These are phyloP conservation scores for Sambucus nigra DNA, from an alignment of 129 eudicot genomes.

Conservation along the genomic window DNA sequence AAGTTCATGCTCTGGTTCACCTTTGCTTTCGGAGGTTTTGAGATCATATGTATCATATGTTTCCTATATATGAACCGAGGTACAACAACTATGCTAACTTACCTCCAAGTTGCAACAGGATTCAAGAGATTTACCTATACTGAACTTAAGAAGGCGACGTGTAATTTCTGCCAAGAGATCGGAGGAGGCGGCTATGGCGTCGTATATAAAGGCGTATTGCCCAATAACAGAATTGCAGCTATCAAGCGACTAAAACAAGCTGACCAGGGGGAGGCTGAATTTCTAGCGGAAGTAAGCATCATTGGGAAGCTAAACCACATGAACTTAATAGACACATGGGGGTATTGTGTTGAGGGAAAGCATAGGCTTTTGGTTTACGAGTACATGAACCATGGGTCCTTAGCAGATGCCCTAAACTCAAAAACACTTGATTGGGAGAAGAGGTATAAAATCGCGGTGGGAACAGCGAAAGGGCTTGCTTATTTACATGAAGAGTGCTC, in stretches of 20 bases:
- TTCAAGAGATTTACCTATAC: background rate
- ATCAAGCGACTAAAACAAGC: slow-evolving; percentile 3
- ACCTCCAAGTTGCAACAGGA: slow-evolving; percentile 31
- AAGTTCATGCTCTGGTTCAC: slow-evolving; percentile 26
- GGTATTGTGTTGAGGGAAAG: too few relatives aligned
- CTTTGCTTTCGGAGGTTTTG: slow-evolving; percentile 28
- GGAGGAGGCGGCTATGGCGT: slow-evolving; percentile 11
- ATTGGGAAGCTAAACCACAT: slow-evolving; percentile 25
- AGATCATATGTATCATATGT: slow-evolving; percentile 21
- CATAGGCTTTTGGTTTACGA: too few relatives aligned
- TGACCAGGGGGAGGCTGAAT: slow-evolving; percentile 16
- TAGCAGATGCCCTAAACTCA: slow-evolving; percentile 13
- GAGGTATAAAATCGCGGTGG: too few relatives aligned
- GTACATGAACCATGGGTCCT: slow-evolving; percentile 37
- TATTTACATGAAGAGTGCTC: too few relatives aligned
- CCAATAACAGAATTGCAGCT: background rate
- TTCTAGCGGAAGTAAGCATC: slow-evolving; percentile 20
- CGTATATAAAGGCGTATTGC: background rate
- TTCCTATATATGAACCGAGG: slow-evolving; percentile 16
- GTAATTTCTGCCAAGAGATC: slow-evolving; percentile 1
- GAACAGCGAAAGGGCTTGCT: too few relatives aligned
- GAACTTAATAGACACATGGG: too few relatives aligned
- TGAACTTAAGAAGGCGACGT: slow-evolving; percentile 4
- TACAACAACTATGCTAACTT: slow-evolving; percentile 6
- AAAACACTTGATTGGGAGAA: too few relatives aligned